Evolutionary conservation across 805 yeast genomes (phyloP).

Genomic region (Candida ovalis): DNA sequence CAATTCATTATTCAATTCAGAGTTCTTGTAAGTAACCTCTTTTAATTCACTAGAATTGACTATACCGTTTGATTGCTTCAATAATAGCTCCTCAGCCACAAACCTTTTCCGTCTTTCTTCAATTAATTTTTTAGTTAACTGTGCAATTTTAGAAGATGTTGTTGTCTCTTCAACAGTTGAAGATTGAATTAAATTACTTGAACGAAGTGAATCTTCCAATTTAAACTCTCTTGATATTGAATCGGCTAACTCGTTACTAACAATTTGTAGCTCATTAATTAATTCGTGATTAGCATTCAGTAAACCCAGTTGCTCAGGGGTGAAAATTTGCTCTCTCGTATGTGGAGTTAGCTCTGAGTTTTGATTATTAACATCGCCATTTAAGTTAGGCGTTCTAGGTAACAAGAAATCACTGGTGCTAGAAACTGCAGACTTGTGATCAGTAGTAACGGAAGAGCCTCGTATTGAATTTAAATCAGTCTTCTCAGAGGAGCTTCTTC

Average conservation of each 20-base stretch:
- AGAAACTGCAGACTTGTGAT: not conserved
- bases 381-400: not conserved
- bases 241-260: conserved; percentile 68
- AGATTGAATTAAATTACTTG: conserved; percentile 5
- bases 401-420: not conserved
- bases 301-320: conserved; percentile 59
- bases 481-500: not conserved
- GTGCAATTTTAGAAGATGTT: conserved; percentile 42
- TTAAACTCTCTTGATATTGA: conserved; percentile 68
- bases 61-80: conserved; percentile 38
- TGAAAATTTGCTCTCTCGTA: conserved; percentile 27
- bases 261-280: conserved; percentile 60
- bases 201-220: conserved; percentile 43
- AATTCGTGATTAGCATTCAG: conserved; percentile 56
- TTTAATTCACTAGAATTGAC: conserved; percentile 39
- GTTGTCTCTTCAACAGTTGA: conserved; percentile 33
- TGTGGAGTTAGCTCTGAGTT: not conserved
- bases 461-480: not conserved
- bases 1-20: conserved; percentile 46
- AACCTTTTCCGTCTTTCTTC: conserved; percentile 64
- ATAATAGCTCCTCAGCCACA: conserved; percentile 67
- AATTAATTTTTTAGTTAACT: conserved; percentile 52
- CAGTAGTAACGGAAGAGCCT: not conserved
- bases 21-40: conserved; percentile 53
- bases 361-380: not conserved